These are phyloP conservation scores for Neurospora tetrasperma DNA, from an alignment of 495 filamentous ascomycete species.

Conservation along the genomic window DNA sequence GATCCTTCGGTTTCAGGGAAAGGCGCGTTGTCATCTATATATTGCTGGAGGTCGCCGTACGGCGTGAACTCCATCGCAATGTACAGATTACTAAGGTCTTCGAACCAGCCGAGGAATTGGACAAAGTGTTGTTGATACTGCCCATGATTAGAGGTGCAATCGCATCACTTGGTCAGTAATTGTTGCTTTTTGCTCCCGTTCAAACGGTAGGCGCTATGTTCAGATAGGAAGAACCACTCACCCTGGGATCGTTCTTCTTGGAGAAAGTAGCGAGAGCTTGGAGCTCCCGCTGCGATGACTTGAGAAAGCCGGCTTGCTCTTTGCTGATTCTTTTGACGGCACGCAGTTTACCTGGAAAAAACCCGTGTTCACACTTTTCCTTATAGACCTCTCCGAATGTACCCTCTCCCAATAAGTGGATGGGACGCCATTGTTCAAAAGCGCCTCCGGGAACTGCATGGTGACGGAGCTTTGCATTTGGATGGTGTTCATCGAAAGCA, in stretches of 20 bases:
- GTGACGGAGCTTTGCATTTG: background rate
- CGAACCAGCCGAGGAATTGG: conserved; percentile 33
- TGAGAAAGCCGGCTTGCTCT: too few species aligned
- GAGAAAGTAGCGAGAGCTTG: background rate
- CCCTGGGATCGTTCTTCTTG: background rate
- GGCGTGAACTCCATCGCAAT: conserved; percentile 35
- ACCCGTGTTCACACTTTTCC: too few species aligned
- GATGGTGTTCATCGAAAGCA: background rate
- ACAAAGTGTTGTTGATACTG: conserved; percentile 19
- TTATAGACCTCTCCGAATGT: background rate
- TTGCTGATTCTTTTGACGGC: too few species aligned
- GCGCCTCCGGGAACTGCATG: background rate
- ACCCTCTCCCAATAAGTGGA: background rate
- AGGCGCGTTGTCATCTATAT: too few species aligned
- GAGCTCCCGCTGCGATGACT: too few species aligned
- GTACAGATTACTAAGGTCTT: conserved; percentile 19
- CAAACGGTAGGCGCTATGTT: background rate
- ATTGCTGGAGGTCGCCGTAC: conserved; percentile 22
- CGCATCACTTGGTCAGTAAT: background rate
- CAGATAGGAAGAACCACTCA: background rate
- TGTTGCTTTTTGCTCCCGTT: background rate
- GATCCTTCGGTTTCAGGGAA: too few species aligned
- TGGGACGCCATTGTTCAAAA: background rate
- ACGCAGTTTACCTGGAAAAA: too few species aligned
- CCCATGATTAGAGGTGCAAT: background rate